Base-by-base conservation (phyloP, 176 grass and related monocot species). In the Tuctoria greenei region DNA sequence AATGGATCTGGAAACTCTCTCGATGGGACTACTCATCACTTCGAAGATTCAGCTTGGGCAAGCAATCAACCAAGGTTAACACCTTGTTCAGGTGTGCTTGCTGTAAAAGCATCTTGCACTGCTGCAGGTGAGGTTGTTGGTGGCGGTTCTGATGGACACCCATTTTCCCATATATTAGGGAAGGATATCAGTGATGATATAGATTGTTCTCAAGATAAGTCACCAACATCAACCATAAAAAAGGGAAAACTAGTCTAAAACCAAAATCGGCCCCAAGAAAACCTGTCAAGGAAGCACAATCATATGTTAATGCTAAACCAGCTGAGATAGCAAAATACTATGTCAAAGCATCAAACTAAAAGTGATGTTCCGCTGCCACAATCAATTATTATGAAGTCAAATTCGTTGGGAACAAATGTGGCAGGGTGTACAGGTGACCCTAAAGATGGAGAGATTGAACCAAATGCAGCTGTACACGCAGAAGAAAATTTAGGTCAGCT, bases 141-240 rank as follows among this genome's bases (percentile, higher is more conserved):
- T 83, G 75, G 71, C 40, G 78, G 77, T 87, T 85, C 74, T 86
- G 61, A 73, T 80, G 83, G 65, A 71, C 81, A 79, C 64, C 46
- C 56, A 82, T 86, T 71, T 76, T 50, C 69, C 14, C 61, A 86
- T 72, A 83, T 57, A 67, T 43, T 80, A 54, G 79, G 70, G 65
- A 88, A 84, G 73, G 84, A 79, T 49, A 76, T 37, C 61, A 76
- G 42, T 76, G 81, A 72, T 67, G 42, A 72, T 13, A 44, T 44
- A 8, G 83, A 83, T 80, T 66, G 52, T 69, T 81, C 73, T 67
- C 71, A 83, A 42, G 79, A 64, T 46, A 73, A 86, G 59, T 64
- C 47, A 61, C 42, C 54, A 23, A 45, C 56, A 56, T 61, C 63
- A 64, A 69, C 20, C 27, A 57, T 85, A 44, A 88, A n/a, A n/a